Percentiles rank a stretch among this genome's conserved stretches.
Evolutionary conservation across 306 rosid genomes (phyloP).

Genomic region (Quercus variabilis): DNA sequence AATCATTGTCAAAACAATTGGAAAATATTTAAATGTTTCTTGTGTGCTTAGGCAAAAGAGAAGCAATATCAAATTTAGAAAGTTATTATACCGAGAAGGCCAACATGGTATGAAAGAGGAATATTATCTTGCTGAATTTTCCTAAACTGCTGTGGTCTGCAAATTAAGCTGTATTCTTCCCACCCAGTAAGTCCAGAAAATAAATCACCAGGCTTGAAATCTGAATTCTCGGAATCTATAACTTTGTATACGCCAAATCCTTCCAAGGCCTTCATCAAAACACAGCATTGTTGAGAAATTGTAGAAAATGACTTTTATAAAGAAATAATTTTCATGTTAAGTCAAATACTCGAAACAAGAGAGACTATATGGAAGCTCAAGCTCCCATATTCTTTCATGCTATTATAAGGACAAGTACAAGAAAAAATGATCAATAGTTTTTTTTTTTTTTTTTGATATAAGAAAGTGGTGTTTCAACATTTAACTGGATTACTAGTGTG

Average conservation of each 20-base stretch:
- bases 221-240: slow-evolving; percentile 39
- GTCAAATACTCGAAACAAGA: neutral
- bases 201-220: slow-evolving; percentile 45
- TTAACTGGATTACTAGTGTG: too few species aligned
- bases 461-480: too few species aligned
- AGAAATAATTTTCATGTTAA: neutral
- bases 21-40: neutral
- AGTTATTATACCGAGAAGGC: slow-evolving; percentile 48
- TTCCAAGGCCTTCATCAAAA: slow-evolving; percentile 39
- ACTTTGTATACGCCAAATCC: slow-evolving; percentile 51
- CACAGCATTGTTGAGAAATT: neutral
- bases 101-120: slow-evolving; percentile 52
- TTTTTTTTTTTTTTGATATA: too few species aligned
- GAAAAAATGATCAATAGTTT: too few species aligned
- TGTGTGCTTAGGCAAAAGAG: neutral
- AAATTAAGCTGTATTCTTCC: slow-evolving; percentile 51
- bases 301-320: neutral
- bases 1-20: neutral
- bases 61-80: neutral
- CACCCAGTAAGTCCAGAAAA: slow-evolving; percentile 39
- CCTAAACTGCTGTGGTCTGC: slow-evolving; percentile 22
- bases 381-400: too few species aligned
- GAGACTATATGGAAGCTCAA: too few species aligned
- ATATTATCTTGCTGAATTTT: slow-evolving; percentile 31
- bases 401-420: too few species aligned